Percentiles rank a stretch among this genome's conserved stretches.
Evolutionary conservation across 805 yeast species (phyloP).

Genomic region (Dipodascus albidus): DNA sequence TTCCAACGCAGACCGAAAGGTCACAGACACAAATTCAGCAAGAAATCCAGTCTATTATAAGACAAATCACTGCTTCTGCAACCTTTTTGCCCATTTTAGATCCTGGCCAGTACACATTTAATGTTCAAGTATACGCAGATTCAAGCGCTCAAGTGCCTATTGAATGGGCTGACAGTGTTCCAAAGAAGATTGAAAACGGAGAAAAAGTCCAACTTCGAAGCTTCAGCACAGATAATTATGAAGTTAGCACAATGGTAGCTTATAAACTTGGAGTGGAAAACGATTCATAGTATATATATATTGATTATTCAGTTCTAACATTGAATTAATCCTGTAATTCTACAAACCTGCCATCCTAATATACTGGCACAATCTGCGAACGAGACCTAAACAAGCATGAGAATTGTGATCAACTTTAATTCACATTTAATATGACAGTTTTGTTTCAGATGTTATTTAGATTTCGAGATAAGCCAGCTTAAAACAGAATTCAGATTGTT

Average conservation of each 20-base stretch:
- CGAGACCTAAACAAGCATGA: too few species aligned
- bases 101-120: constrained; percentile 54
- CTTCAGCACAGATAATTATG: constrained; percentile 57
- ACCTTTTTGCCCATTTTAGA: constrained; percentile 72
- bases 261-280: constrained; percentile 29
- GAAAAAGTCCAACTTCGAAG: constrained; percentile 62
- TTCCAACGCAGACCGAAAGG: constrained; percentile 16
- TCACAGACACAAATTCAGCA: constrained; percentile 42
- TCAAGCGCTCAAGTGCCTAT: constrained; percentile 48
- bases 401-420: too few species aligned
- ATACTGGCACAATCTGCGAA: too few species aligned
- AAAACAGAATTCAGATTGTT: constrained; percentile 25
- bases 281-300: neutral
- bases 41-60: constrained; percentile 74
- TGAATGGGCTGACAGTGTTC: constrained; percentile 78
- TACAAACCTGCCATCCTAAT: too few species aligned
- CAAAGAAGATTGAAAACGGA: constrained; percentile 41
- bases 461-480: constrained; percentile 23
- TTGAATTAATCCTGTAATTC: too few species aligned
- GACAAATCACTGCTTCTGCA: constrained; percentile 83
- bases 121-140: constrained; percentile 73
- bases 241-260: constrained; percentile 62
- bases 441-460: constrained; percentile 4
- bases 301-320: too few species aligned
- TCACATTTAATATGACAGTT: neutral